A percentile compares a stretch with the other conserved stretches of the same genome.
Evolutionary conservation across 768 basidiomycete species (phyloP).

Genomic region (Polyporus arcularius): DNA sequence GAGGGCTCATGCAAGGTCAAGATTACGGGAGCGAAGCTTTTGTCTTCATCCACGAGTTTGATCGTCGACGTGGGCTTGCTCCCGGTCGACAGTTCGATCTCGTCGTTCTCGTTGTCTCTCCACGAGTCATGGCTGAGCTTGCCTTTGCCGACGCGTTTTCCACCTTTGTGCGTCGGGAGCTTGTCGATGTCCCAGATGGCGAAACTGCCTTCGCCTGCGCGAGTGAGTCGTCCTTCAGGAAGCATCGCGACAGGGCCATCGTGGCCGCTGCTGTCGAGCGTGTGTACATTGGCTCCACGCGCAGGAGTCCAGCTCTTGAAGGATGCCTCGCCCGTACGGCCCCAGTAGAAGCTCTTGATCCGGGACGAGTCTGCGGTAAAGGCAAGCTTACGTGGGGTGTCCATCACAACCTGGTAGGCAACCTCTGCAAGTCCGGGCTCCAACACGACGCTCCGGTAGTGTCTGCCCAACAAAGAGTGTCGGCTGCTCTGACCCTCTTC

Average conservation of each 20-base stretch:
- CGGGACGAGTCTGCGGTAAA: slow-evolving; percentile 37
- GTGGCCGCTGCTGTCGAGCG: slow-evolving; percentile 27
- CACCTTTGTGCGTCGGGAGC: slow-evolving; percentile 32
- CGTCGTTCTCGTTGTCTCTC: slow-evolving; percentile 29
- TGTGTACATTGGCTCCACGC: slow-evolving; percentile 32
- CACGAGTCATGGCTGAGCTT: neutral
- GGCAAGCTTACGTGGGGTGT: slow-evolving; percentile 27
- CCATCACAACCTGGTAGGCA: slow-evolving; percentile 18
- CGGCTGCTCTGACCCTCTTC: neutral
- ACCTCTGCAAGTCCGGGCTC: slow-evolving; percentile 28
- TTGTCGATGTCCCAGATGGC: slow-evolving; percentile 39
- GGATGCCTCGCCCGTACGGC: slow-evolving; percentile 1
- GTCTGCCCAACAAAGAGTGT: neutral
- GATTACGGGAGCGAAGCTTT: neutral
- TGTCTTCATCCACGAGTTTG: slow-evolving; percentile 4
- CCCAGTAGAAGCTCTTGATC: slow-evolving; percentile 41
- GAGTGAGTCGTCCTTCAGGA: slow-evolving; percentile 27
- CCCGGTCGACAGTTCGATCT: slow-evolving; percentile 36
- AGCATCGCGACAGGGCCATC: slow-evolving; percentile 36
- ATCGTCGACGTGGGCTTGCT: slow-evolving; percentile 17
- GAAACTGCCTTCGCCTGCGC: slow-evolving; percentile 36
- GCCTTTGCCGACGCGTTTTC: slow-evolving; percentile 4
- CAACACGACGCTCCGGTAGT: slow-evolving; percentile 4
- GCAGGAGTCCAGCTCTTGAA: neutral
- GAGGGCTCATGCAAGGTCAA: slow-evolving; percentile 32